Evolutionary conservation across 2,329 filamentous ascomycete genomes (phyloP), one percentile per base, ranked within the genome.

Genomic region (Exophiala sp.): DNA sequence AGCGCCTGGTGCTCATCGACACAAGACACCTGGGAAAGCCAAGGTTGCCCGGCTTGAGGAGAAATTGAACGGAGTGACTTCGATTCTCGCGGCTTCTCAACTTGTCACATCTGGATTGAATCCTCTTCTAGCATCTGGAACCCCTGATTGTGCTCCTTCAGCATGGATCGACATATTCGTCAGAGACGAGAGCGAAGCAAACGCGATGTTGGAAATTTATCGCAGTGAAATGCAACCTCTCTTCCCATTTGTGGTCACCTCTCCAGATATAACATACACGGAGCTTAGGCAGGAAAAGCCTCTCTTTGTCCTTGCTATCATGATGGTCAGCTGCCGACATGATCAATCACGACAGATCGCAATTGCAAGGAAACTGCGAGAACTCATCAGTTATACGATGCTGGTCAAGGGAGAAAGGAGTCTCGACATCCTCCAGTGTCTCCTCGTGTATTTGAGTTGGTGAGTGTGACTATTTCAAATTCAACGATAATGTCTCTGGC

Each of bases 341-440:
- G 60, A 62, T 2, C 60, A 61, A 12, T 8, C 40, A 3, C 55
- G 62, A 21, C 66, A 68, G 44, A 53, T 49, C 18, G 53, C 59
- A 2, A 62, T 69, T 5, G 62, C 64, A 8, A 65, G 64, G 21
- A 62, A 64, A 29, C 41, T 69, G 21, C 62, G 63, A 46, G 50
- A 60, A 2, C 62, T 65, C 33, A 61, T 72, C 47, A 62, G 65
- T 14, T 57, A 62, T 11, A 64, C 65, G 8, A 66, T 71, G 42
- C 60, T 73, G 7, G 46, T 66, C 7, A 59, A 61, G 6, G 65
- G 65, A 1, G 60, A 69, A 5, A 62, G 68, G 16, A 68, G 60
- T 24, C 65, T 75, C 14, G 72, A 72, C 32, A 61, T 71, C 10
- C 62, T 74, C 18, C 69, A 74, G 58, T 70, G 69, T 5, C 48